phyloP scores from a whole-genome alignment of 257 asterid genomes.

The Thymus mandschuricus region DNA sequence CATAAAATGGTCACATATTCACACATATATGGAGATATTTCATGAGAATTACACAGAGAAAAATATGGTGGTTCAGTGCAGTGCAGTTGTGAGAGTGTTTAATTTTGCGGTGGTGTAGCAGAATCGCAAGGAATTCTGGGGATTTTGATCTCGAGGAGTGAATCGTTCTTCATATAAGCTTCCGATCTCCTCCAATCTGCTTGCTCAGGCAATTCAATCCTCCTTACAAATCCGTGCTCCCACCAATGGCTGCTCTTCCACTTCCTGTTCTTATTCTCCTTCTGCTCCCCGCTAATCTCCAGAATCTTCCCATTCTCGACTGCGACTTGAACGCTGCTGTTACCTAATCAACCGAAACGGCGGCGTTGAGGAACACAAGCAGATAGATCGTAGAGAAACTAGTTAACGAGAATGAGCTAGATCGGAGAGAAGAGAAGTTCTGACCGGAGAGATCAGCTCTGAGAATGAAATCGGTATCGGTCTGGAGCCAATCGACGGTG shows the following conservation, averaged over 20 bases:
- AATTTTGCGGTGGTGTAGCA: not conserved
- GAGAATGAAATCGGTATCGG: conserved; percentile 53
- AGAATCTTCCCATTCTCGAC: conserved; percentile 60
- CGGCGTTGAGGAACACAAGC: not conserved
- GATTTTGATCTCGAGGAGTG: conserved; percentile 50
- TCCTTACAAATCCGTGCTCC: conserved; percentile 82
- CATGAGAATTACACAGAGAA: not conserved
- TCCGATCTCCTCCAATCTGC: conserved; percentile 62
- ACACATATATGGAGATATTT: not conserved
- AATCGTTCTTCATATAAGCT: conserved; percentile 56
- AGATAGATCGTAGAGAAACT: not conserved
- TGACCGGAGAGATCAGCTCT: conserved; percentile 72
- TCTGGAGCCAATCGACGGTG: conserved; percentile 68
- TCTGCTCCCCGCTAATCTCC: conserved; percentile 64
- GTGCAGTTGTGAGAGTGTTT: not conserved
- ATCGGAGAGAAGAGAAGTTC: conserved; percentile 1
- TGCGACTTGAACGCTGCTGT: conserved; percentile 43
- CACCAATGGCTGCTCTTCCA: conserved; percentile 76
- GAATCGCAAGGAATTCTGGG: conserved; percentile 31
- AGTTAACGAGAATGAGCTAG: not conserved
- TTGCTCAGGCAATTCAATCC: conserved; percentile 70
- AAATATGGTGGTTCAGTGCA: not conserved
- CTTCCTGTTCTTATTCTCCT: conserved; percentile 39
- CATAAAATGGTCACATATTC: conserved; percentile 5
- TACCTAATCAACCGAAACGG: conserved; percentile 17